Evolutionary conservation across 768 basidiomycete genomes (phyloP), one percentile per base, ranked within the genome.

Genomic region (Pleurotus tuoliensis): DNA sequence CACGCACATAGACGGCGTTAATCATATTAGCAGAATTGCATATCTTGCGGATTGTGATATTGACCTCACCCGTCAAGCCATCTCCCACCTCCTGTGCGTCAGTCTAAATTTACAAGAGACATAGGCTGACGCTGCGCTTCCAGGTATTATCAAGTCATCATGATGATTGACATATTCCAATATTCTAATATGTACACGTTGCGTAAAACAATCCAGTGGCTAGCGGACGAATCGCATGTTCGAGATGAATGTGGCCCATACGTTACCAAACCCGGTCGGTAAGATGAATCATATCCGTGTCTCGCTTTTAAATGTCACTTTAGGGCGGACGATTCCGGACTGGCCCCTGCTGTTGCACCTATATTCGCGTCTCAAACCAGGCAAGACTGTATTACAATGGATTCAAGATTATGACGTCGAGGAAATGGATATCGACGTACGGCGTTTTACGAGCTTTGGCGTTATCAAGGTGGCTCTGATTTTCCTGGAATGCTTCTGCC

Each of bases 141-240:
- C 45, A 95, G 93, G 44, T 97, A 94, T 66, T 98, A 98, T 67
- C 93, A 97, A 73, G 94, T 95, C 41, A 86, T 97, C 61, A 94
- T 98, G 90, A 90, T 87, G 60, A 85, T 95, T 55, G 97, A 99
- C 73, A 92, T 98, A 44, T 99, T 99, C 69, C 95, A 97, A 69
- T 96, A 89, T 69, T 94, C 94, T 13, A 98, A 98, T 69, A 93
- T 96, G 87, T 99, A 99, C 67, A 94, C 93, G 0, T 77, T 94
- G 24, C 83, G 89, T 51, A 91, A 89, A 62, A 88, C 86, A 59
- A 84, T 97, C 20, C 87, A 93, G 62, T 92, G 89, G 82, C 82
- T 97, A 34, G 92, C 90, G 12, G 84, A 90, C 49, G 92, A 95
- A 66, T 71, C 78, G 3, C 88, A 92, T 64, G 92, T 98, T 47